A percentile compares a stretch with the other conserved stretches of the same genome.
phyloP scores from a whole-genome alignment of 352 stramenopile species.

The Phytopythium cucurbitacearum region DNA sequence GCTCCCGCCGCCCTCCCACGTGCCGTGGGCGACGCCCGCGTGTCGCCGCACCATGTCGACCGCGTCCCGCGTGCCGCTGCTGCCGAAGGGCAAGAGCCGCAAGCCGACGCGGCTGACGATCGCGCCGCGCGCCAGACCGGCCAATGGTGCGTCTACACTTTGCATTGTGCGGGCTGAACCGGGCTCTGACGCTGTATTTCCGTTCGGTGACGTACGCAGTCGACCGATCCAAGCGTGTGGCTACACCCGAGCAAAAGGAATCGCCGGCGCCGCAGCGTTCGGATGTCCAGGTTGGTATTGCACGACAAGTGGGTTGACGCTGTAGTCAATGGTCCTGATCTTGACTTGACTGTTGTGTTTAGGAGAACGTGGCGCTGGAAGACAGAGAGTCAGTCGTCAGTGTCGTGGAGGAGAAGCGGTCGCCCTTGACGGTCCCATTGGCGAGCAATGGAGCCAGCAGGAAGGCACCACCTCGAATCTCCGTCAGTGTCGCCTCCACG shows the following conservation, averaged over 20 bases:
- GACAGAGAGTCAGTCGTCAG: too few species aligned
- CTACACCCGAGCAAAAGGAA: conserved; percentile 1
- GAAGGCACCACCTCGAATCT: not conserved
- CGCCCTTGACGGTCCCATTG: too few species aligned
- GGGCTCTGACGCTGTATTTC: not conserved
- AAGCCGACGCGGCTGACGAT: conserved; percentile 71
- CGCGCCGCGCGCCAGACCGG: conserved; percentile 53
- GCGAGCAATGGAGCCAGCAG: too few species aligned
- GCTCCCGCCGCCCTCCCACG: not conserved
- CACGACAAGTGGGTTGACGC: not conserved
- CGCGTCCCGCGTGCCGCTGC: conserved; percentile 65
- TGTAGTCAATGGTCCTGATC: too few species aligned
- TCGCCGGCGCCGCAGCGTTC: not conserved
- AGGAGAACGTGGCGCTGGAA: too few species aligned
- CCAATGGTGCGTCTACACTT: conserved; percentile 37
- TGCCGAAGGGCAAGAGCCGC: conserved; percentile 66
- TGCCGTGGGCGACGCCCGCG: not conserved
- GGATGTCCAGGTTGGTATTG: too few species aligned
- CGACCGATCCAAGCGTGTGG: conserved; percentile 21
- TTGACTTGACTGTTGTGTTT: too few species aligned
- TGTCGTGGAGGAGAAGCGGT: too few species aligned
- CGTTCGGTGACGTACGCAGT: conserved; percentile 7
- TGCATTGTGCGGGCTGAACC: not conserved
- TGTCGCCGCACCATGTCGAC: conserved; percentile 25
- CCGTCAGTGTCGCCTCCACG: not conserved